phyloP scores from a whole-genome alignment of 208 protist genomes.

The Leishmania arabica region DNA sequence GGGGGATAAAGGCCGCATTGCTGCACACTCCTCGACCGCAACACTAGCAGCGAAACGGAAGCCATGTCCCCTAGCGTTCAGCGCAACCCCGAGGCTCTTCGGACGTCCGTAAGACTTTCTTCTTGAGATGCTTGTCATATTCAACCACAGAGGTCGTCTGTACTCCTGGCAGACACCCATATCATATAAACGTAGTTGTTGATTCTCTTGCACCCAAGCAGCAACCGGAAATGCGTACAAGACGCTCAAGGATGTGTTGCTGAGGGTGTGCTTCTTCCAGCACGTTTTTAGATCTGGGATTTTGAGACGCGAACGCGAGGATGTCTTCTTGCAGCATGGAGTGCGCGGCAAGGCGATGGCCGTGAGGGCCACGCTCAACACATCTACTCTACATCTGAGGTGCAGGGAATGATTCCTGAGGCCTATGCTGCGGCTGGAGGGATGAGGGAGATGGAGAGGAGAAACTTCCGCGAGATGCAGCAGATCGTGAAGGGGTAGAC shows the following conservation, averaged over 20 bases:
- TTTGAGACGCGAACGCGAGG: slow-evolving; percentile 66
- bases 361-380: slow-evolving; percentile 42
- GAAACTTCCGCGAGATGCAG: slow-evolving; percentile 71
- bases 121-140: neutral
- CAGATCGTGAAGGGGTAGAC: slow-evolving; percentile 37
- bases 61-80: neutral
- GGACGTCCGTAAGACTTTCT: neutral
- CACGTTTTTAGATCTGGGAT: slow-evolving; percentile 37
- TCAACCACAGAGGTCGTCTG: neutral
- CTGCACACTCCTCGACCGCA: neutral
- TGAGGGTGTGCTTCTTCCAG: slow-evolving; percentile 39
- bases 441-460: slow-evolving; percentile 49
- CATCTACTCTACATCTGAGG: slow-evolving; percentile 42
- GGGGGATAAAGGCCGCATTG: neutral
- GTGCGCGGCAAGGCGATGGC: slow-evolving; percentile 58
- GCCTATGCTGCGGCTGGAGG: slow-evolving; percentile 15
- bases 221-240: slow-evolving; percentile 49
- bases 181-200: neutral
- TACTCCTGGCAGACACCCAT: neutral
- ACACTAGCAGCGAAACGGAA: neutral
- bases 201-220: neutral
- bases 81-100: neutral
- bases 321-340: slow-evolving; percentile 74
- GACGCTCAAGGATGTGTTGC: slow-evolving; percentile 42
- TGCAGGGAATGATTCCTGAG: slow-evolving; percentile 33